Percentiles rank a stretch among this genome's conserved stretches.
These are phyloP conservation scores for Solanum hybrid DNA, from an alignment of 305 asterid species.

Conservation along the genomic window DNA sequence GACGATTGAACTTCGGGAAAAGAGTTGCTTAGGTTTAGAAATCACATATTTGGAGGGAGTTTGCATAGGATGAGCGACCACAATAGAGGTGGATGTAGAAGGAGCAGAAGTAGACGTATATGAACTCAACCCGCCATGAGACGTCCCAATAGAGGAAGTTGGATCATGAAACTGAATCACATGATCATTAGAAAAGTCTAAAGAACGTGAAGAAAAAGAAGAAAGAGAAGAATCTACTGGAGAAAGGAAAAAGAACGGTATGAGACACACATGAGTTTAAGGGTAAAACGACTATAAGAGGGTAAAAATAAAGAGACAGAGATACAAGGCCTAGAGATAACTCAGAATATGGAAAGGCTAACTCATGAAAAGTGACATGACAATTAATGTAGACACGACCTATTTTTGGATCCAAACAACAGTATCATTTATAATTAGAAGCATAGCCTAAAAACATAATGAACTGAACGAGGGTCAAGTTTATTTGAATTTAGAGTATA, in stretches of 20 bases:
- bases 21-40: neutral
- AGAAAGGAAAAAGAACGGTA: neutral
- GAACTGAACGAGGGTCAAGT: neutral
- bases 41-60: neutral
- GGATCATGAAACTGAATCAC: neutral
- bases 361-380: too few relatives aligned
- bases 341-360: too few relatives aligned
- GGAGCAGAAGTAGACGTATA: neutral
- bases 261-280: neutral
- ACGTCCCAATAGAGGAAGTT: neutral
- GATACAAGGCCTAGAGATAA: too few relatives aligned
- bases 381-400: too few relatives aligned
- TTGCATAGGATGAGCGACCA: neutral
- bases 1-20: neutral
- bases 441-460: neutral
- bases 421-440: too few relatives aligned
- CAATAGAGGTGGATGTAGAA: neutral
- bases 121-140: neutral
- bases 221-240: too few relatives aligned
- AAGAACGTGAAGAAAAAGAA: neutral
- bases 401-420: too few relatives aligned
- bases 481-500: too few relatives aligned
- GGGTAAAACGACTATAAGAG: neutral
- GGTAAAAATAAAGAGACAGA: neutral
- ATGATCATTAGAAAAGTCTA: neutral